phyloP scores from a whole-genome alignment of 371 early-diverging fungal genomes.

The Thermomucor indicae-seudaticae region DNA sequence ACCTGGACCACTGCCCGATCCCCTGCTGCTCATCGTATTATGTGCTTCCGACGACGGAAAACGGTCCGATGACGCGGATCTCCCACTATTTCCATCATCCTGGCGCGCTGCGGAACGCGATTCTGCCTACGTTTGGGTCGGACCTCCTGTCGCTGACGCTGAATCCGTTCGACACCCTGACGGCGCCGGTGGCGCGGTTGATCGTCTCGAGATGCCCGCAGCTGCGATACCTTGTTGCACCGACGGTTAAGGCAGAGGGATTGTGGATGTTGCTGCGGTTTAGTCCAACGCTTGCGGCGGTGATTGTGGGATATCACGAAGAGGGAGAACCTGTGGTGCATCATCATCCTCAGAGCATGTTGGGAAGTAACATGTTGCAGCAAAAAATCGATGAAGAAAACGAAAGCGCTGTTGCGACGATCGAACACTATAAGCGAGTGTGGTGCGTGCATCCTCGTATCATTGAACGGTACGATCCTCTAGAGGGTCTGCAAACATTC shows the following conservation, averaged over 20 bases:
- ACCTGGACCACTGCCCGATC: constrained; percentile 8
- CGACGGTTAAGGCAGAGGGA: constrained; percentile 40
- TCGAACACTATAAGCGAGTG: constrained; percentile 35
- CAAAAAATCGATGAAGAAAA: constrained; percentile 18
- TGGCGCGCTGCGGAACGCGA: constrained; percentile 39
- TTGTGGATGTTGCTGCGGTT: constrained; percentile 41
- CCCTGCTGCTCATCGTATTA: constrained; percentile 38
- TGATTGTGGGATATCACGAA: constrained; percentile 33
- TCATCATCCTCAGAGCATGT: constrained; percentile 4
- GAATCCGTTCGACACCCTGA: constrained; percentile 36
- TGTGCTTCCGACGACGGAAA: constrained; percentile 24
- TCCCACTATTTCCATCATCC: constrained; percentile 43
- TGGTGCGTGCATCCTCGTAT: constrained; percentile 35
- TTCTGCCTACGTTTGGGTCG: constrained; percentile 40
- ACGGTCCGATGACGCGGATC: constrained; percentile 28
- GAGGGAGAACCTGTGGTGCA: constrained; percentile 19
- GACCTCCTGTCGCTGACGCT: constrained; percentile 34
- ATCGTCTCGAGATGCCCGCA: constrained; percentile 39
- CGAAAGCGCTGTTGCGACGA: constrained; percentile 31
- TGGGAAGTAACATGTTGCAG: background rate
- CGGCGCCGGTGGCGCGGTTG: constrained; percentile 25
- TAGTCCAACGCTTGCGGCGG: constrained; percentile 33
- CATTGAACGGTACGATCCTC: background rate
- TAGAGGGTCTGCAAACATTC: no score
- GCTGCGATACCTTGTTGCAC: constrained; percentile 31